Conservation (phyloP, 2,329 filamentous ascomycete species). For the Dryadomyces sulphureus region DNA sequence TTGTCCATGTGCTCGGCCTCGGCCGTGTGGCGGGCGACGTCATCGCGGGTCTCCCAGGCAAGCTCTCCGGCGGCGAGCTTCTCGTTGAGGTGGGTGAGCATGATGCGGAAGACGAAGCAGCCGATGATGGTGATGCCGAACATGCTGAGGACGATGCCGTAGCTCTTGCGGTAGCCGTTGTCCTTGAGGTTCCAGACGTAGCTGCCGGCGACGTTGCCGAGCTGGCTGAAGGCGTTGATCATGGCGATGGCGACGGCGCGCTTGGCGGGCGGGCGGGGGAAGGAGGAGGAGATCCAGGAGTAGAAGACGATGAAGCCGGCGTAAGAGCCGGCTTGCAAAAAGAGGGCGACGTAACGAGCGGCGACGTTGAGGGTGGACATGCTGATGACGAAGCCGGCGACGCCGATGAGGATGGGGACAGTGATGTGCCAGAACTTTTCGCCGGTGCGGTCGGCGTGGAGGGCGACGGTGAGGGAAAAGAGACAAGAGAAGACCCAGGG, state of each 20-base stretch:
- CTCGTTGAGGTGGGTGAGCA: slow-evolving; percentile 32
- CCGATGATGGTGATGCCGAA: slow-evolving; percentile 50
- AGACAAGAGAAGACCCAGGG: slow-evolving; percentile 50
- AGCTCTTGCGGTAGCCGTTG: slow-evolving; percentile 31
- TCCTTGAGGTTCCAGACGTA: slow-evolving; percentile 51
- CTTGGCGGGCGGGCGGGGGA: slow-evolving; percentile 64
- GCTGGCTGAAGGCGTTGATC: slow-evolving; percentile 61
- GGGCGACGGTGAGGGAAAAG: slow-evolving; percentile 48
- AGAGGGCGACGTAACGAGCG: slow-evolving; percentile 55
- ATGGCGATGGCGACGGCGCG: slow-evolving; percentile 54
- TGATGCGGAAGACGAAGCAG: slow-evolving; percentile 36
- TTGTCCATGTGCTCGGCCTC: too few relatives aligned
- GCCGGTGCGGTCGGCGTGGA: slow-evolving; percentile 56
- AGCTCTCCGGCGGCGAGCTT: neutral
- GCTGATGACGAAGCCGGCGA: slow-evolving; percentile 52
- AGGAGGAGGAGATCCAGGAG: slow-evolving; percentile 62
- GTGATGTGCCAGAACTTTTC: slow-evolving; percentile 58
- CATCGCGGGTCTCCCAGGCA: too few relatives aligned
- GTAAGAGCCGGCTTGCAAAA: slow-evolving; percentile 40
- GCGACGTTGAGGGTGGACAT: slow-evolving; percentile 45
- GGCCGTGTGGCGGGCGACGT: too few relatives aligned
- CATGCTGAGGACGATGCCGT: slow-evolving; percentile 32
- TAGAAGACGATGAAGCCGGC: slow-evolving; percentile 52
- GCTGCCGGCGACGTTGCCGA: slow-evolving; percentile 49
- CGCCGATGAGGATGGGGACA: slow-evolving; percentile 43